A percentile compares a stretch with the other conserved stretches of the same genome.
These are phyloP conservation scores for Sporothrix phasma DNA, from an alignment of 2,329 filamentous ascomycete species.

Conservation along the genomic window DNA sequence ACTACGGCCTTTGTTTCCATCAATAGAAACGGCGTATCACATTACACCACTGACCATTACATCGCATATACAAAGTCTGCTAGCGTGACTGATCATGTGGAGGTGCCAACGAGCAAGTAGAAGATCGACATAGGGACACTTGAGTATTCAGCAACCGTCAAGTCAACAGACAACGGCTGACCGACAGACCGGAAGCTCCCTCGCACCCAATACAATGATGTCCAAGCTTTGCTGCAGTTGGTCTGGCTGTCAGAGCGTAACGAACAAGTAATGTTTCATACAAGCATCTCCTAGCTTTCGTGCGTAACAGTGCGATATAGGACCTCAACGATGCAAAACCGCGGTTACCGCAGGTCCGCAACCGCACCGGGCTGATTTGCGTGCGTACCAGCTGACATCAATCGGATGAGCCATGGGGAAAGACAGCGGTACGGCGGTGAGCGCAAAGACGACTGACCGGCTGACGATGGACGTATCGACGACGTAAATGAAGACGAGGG, in stretches of 20 bases:
- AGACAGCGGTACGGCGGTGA: conserved; percentile 33
- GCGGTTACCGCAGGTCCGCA: too few relatives aligned
- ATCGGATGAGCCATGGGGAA: conserved; percentile 38
- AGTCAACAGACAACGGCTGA: too few relatives aligned
- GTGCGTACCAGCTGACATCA: conserved; percentile 38
- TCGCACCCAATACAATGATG: too few relatives aligned
- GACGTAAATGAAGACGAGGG: conserved; percentile 41
- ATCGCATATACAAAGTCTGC: not conserved
- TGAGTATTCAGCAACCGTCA: not conserved
- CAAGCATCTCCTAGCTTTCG: too few relatives aligned
- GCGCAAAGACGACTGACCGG: conserved; percentile 33
- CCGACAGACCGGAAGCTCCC: too few relatives aligned
- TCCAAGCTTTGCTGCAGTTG: too few relatives aligned
- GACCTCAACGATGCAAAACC: too few relatives aligned
- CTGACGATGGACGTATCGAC: conserved; percentile 29
- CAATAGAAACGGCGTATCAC: not conserved
- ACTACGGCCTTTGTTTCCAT: not conserved
- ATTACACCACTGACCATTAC: not conserved
- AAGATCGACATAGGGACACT: not conserved
- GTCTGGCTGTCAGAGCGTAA: too few relatives aligned
- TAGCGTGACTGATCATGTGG: conserved; percentile 19
- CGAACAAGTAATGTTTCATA: too few relatives aligned
- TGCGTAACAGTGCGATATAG: too few relatives aligned
- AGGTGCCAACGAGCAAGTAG: not conserved
- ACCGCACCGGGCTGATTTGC: conserved; percentile 52